Percentiles rank a stretch among this genome's conserved stretches.
phyloP scores from a whole-genome alignment of 1,139 yeast genomes.

The Protomyces pachydermus region DNA sequence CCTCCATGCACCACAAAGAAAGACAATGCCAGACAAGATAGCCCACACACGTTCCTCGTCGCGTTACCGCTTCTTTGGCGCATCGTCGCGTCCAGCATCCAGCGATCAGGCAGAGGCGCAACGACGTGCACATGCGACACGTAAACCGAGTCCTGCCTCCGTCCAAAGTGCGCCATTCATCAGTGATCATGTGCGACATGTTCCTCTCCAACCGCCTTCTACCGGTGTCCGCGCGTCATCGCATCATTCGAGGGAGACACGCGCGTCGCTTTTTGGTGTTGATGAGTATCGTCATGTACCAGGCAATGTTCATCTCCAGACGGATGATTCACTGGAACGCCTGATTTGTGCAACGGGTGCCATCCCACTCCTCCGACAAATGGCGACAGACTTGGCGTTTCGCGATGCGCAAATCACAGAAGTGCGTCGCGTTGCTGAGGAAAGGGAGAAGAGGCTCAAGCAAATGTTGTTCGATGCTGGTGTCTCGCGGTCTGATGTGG shows the following conservation, averaged over 20 bases:
- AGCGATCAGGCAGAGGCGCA: background rate
- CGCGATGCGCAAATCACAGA: constrained; percentile 49
- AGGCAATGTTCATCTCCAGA: constrained; percentile 41
- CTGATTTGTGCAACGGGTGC: constrained; percentile 47
- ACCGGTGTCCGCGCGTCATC: background rate
- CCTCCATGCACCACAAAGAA: too few species aligned
- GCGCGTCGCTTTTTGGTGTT: constrained; percentile 10
- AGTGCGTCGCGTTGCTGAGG: constrained; percentile 44
- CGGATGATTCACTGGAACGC: constrained; percentile 40
- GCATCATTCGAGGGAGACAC: background rate
- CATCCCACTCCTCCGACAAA: constrained; percentile 45
- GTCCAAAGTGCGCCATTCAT: background rate
- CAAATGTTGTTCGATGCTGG: constrained; percentile 47
- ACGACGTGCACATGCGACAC: background rate
- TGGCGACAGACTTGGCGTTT: constrained; percentile 49
- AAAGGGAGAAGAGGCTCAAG: constrained; percentile 46
- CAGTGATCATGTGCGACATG: background rate
- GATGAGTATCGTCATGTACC: constrained; percentile 34
- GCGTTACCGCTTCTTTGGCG: background rate
- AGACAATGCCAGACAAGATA: background rate
- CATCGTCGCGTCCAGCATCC: background rate
- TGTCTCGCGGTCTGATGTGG: constrained; percentile 34
- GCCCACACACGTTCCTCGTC: background rate
- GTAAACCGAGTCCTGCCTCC: background rate
- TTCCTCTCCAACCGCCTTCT: background rate